Evolutionary conservation across 2,329 filamentous ascomycete genomes (phyloP), one percentile per base, ranked within the genome.

Genomic region (Neofusicoccum laricinum): DNA sequence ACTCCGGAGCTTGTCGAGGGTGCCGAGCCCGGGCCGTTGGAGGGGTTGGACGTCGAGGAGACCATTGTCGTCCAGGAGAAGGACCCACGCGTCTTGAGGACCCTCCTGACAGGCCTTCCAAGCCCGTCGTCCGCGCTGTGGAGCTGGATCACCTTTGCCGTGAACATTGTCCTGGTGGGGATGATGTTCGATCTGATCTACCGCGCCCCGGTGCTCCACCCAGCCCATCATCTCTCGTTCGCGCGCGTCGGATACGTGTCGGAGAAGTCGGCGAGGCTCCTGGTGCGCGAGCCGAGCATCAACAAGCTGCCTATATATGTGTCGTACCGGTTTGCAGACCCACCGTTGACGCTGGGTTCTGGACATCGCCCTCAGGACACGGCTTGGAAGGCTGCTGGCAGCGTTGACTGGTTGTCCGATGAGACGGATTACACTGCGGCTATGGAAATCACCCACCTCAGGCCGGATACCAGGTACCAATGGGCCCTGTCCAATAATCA

Each of bases 401-500:
- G 81, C 10, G 80, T 94, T 19, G 79, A 71, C 61, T 84, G 82
- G 75, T 87, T 96, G 0, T 85, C 85, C 50, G 87, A 93, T 61
- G 86, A 87, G 17, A 95, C 92, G 0, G 95, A 99, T 76, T 98
- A 88, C 71, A 97, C 94, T 0, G 83, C 86, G 4, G 84, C 88
- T 0, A 78, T 97, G 12, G 86, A 81, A 0, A 82, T 97, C 41
- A 84, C 85, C 0, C 79, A 90, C 14, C 82, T 93, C 67, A 82
- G 85, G 8, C 85, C 91, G 11, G 89, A 92, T 69, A 90, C 88
- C 3, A 81, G 82, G 1, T 99, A 97, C 73, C 88, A 92, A 70
- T 99, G 95, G 83, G 84, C 85, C 7, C 88, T 93, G 21, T 96
- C 93, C 0, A 96, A 95, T 74, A 93, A 95, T 73, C 89, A 94